Percentiles rank a stretch among this genome's conserved stretches.
These are phyloP conservation scores for Zelonia costaricensis DNA, from an alignment of 208 protist genomes.

Conservation along the genomic window DNA sequence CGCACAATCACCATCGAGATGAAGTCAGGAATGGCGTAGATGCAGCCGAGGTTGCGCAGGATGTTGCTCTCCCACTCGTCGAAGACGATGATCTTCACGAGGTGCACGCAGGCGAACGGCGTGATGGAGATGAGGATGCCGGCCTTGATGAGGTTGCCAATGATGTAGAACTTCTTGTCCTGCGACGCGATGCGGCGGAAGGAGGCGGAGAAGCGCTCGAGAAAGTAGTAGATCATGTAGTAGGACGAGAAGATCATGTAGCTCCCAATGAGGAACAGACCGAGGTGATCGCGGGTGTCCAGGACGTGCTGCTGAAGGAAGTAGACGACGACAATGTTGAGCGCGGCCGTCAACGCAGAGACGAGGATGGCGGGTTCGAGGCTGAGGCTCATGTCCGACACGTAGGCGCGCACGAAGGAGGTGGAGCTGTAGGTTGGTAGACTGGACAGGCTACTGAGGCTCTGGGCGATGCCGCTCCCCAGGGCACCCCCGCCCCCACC, in stretches of 20 bases:
- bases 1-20: constrained; percentile 91
- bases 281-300: constrained; percentile 83
- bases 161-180: constrained; percentile 94
- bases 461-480: constrained; percentile 7
- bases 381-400: constrained; percentile 72
- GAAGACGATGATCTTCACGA: constrained; percentile 81
- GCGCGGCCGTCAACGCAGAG: constrained; percentile 49
- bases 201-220: constrained; percentile 71
- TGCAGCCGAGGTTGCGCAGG: constrained; percentile 91
- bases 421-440: constrained; percentile 79
- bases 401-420: constrained; percentile 85
- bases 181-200: constrained; percentile 81
- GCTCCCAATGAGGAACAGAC: constrained; percentile 85
- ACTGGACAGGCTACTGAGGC: constrained; percentile 28
- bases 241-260: constrained; percentile 89
- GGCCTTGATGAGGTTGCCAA: constrained; percentile 91
- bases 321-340: constrained; percentile 72
- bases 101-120: constrained; percentile 78
- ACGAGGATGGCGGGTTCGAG: constrained; percentile 73
- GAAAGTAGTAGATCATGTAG: constrained; percentile 91
- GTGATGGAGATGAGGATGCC: constrained; percentile 89
- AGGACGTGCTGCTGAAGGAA: constrained; percentile 88
- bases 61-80: constrained; percentile 86
- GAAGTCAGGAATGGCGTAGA: constrained; percentile 93
- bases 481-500: too few relatives aligned